Evolutionary conservation across 2,329 filamentous ascomycete species (phyloP).

Genomic region (Fusarium torulosum): DNA sequence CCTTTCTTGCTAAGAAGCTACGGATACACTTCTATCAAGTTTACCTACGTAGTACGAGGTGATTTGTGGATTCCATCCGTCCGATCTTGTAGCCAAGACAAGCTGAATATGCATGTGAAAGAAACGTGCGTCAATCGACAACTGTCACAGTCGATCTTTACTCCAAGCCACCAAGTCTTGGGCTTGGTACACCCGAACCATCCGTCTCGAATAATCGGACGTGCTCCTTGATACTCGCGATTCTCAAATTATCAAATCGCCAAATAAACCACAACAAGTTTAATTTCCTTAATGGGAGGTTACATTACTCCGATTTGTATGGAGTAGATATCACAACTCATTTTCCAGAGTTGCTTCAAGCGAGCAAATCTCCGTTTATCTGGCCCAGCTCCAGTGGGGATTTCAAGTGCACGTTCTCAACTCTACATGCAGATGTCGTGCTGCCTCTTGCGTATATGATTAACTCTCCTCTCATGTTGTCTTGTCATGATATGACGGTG

Average conservation of each 20-base stretch:
- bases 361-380: conserved; percentile 7
- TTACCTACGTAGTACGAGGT: no score
- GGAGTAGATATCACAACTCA: conserved; percentile 29
- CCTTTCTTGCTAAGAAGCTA: no score
- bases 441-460: conserved; percentile 3
- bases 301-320: conserved; percentile 12
- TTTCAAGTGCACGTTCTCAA: conserved; percentile 1
- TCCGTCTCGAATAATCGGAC: neutral
- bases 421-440: neutral
- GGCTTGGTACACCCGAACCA: conserved; percentile 1
- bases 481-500: conserved; percentile 10
- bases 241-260: neutral
- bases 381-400: conserved; percentile 1
- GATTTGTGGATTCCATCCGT: neutral
- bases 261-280: neutral
- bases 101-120: conserved; percentile 6
- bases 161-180: conserved; percentile 5
- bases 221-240: neutral
- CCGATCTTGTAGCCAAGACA: neutral
- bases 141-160: conserved; percentile 20
- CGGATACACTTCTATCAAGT: no score
- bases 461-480: neutral
- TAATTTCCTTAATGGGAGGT: conserved; percentile 7
- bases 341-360: conserved; percentile 15
- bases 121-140: conserved; percentile 9